Evolutionary conservation across 768 basidiomycete species (phyloP).

Genomic region (Lepiota subincarnata): DNA sequence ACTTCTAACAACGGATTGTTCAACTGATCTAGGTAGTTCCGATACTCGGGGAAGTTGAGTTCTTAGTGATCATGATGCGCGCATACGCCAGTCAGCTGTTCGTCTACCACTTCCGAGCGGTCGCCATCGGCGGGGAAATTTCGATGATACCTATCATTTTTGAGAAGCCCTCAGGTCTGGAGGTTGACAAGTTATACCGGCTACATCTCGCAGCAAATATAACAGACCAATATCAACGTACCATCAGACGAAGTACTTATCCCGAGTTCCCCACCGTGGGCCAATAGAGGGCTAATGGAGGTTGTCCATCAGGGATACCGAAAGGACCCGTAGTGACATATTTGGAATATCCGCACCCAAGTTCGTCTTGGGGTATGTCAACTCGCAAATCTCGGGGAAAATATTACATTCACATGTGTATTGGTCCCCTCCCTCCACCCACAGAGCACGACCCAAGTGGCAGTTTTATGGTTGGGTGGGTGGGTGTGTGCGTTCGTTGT

Average conservation of each 20-base stretch:
- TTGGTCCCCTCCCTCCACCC: too few species aligned
- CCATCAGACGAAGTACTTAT: background rate
- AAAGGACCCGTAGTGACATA: background rate
- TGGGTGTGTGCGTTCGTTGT: too few species aligned
- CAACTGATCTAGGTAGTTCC: background rate
- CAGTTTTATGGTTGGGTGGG: too few species aligned
- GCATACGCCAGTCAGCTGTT: too few species aligned
- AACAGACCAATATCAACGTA: too few species aligned
- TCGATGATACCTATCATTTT: background rate
- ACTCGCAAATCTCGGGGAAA: constrained; percentile 4
- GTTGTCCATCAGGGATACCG: too few species aligned
- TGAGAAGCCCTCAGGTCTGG: background rate
- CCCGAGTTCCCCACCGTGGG: background rate
- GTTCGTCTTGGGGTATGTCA: background rate
- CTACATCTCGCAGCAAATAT: background rate
- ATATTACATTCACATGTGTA: background rate
- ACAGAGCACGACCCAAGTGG: too few species aligned
- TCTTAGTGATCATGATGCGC: too few species aligned
- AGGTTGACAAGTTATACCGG: background rate
- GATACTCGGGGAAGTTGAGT: too few species aligned
- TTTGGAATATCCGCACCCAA: background rate
- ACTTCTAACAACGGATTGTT: constrained; percentile 4
- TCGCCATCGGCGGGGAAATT: background rate
- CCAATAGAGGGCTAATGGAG: background rate
- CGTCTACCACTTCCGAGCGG: background rate